Percentiles rank a stretch among this genome's conserved stretches.
Conservation (phyloP, 495 filamentous ascomycete species). For the Neurospora africana region DNA sequence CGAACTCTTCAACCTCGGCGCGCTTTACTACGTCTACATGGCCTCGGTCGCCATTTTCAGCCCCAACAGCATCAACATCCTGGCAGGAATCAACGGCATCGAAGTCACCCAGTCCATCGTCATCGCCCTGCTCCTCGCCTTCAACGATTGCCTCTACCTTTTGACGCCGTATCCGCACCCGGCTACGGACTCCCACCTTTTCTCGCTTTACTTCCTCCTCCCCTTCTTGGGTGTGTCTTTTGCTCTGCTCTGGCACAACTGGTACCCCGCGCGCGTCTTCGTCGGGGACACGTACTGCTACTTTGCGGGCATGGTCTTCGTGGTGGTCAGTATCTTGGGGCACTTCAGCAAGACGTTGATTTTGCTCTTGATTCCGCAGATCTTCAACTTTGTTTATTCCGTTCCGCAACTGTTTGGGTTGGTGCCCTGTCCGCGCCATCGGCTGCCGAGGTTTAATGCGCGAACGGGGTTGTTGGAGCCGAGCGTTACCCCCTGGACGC, state of each 20-base stretch:
- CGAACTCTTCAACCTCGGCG: constrained; percentile 71
- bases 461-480: constrained; percentile 75
- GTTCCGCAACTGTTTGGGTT: constrained; percentile 80
- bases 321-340: constrained; percentile 88
- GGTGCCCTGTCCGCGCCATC: constrained; percentile 85
- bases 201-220: constrained; percentile 87
- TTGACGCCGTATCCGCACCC: constrained; percentile 78
- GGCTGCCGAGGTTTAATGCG: constrained; percentile 78
- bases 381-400: constrained; percentile 94
- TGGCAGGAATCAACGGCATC: constrained; percentile 94
- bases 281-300: constrained; percentile 99
- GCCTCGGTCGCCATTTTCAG: constrained; percentile 88
- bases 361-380: constrained; percentile 83
- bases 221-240: constrained; percentile 88
- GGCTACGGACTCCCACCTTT: constrained; percentile 89
- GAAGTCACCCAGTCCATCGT: constrained; percentile 91
- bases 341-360: constrained; percentile 97
- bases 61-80: constrained; percentile 97
- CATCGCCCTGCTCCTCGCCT: constrained; percentile 69
- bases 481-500: constrained; percentile 67
- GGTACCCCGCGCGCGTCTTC: constrained; percentile 92
- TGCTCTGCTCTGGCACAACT: constrained; percentile 83
- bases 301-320: constrained; percentile 98
- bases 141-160: constrained; percentile 76
- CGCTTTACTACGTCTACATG: constrained; percentile 95